Evolutionary conservation across 345 rosid species (phyloP).

Genomic region (Passiflora organensis): DNA sequence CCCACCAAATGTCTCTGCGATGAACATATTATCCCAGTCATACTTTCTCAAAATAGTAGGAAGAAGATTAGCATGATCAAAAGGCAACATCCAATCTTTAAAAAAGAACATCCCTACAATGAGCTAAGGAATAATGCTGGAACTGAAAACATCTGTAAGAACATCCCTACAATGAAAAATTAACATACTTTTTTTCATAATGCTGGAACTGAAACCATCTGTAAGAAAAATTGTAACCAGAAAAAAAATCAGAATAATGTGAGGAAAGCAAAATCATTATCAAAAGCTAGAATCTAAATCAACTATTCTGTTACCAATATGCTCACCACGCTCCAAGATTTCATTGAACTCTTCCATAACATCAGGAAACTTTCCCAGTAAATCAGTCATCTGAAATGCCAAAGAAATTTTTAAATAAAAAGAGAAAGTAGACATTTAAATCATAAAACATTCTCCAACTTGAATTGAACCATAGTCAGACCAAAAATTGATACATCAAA

Average conservation of each 20-base stretch:
- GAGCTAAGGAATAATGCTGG: constrained; percentile 16
- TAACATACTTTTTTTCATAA: constrained; percentile 89
- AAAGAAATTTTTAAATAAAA: background rate
- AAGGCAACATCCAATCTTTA: too few relatives aligned
- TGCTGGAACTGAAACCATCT: constrained; percentile 94
- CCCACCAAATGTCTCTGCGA: constrained; percentile 82
- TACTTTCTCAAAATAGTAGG: too few relatives aligned
- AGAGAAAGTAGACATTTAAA: background rate
- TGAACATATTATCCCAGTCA: too few relatives aligned
- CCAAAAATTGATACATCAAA: background rate
- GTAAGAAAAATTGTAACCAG: constrained; percentile 36
- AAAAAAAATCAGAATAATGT: constrained; percentile 15
- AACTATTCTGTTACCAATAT: constrained; percentile 51
- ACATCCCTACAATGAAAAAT: constrained; percentile 1
- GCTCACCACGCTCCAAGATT: constrained; percentile 83
- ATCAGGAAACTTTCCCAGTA: constrained; percentile 86
- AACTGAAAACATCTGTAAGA: too few relatives aligned
- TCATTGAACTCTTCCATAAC: constrained; percentile 92
- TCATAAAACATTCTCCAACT: background rate
- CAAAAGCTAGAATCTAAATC: constrained; percentile 3
- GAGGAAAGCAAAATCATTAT: background rate
- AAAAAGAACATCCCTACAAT: background rate
- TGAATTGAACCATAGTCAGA: background rate
- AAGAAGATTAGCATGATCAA: too few relatives aligned
- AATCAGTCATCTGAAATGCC: constrained; percentile 65